Evolutionary conservation across 768 basidiomycete genomes (phyloP).

Genomic region (Pisolithus marmoratus): DNA sequence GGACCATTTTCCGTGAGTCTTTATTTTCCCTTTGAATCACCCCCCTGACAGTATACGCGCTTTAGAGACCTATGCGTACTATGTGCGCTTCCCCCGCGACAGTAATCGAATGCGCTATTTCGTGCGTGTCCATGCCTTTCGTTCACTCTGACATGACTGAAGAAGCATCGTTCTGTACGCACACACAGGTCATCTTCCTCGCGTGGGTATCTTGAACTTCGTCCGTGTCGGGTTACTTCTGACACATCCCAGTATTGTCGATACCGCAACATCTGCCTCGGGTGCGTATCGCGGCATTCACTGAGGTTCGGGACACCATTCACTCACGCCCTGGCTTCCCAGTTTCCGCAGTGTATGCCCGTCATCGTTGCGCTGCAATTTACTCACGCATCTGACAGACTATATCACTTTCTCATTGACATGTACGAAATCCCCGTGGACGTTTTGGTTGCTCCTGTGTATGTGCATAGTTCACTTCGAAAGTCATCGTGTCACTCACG

Average conservation of each 20-base stretch:
- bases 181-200: slow-evolving; percentile 15
- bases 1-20: slow-evolving; percentile 30
- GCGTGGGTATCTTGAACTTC: slow-evolving; percentile 8
- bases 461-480: background rate
- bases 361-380: background rate
- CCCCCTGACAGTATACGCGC: background rate
- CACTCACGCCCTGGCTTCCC: slow-evolving; percentile 4
- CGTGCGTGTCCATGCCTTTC: slow-evolving; percentile 7
- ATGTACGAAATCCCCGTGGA: slow-evolving; percentile 20
- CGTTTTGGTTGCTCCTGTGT: slow-evolving; percentile 22
- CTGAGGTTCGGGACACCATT: background rate
- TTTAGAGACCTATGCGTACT: slow-evolving; percentile 27
- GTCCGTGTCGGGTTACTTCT: background rate
- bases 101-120: slow-evolving; percentile 11
- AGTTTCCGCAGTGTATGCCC: slow-evolving; percentile 25
- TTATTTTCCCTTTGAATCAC: background rate
- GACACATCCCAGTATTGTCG: slow-evolving; percentile 11
- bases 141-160: background rate
- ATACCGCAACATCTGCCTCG: slow-evolving; percentile 21
- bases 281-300: slow-evolving; percentile 9
- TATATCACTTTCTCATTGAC: slow-evolving; percentile 25
- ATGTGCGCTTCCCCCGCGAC: slow-evolving; percentile 22
- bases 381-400: slow-evolving; percentile 12
- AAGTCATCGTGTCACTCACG: background rate
- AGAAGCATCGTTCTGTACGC: background rate